phyloP scores from a whole-genome alignment of 352 stramenopile species.

The Phytophthora brassicae region DNA sequence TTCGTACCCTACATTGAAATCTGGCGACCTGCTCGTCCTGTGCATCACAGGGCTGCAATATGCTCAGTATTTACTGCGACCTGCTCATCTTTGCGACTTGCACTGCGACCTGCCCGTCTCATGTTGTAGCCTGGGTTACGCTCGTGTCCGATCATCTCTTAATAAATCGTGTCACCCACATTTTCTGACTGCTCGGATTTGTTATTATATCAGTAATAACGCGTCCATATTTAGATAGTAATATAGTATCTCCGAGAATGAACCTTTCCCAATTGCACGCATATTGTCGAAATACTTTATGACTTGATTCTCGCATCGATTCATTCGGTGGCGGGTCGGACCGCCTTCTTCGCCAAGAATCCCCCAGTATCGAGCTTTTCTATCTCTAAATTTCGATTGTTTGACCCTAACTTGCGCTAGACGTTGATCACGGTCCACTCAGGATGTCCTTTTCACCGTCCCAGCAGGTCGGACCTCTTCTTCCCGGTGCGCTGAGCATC shows the following conservation, averaged over 20 bases:
- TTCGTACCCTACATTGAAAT: too few species aligned
- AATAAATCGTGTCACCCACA: background rate
- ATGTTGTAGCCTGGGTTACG: too few species aligned
- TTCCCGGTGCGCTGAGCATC: background rate
- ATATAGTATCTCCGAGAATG: background rate
- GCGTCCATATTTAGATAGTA: background rate
- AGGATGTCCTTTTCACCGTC: background rate
- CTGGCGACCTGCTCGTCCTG: too few species aligned
- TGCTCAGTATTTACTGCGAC: too few species aligned
- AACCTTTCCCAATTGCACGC: background rate
- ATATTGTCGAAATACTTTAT: background rate
- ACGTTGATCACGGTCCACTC: background rate
- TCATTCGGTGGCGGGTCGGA: background rate
- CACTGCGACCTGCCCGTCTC: too few species aligned
- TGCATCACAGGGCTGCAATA: too few species aligned
- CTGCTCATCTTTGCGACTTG: too few species aligned
- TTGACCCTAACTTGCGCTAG: background rate
- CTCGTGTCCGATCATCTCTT: background rate
- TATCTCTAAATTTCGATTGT: background rate
- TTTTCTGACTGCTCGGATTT: background rate
- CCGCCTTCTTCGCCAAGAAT: background rate
- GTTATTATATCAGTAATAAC: background rate
- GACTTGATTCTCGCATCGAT: background rate
- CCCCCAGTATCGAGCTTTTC: background rate
- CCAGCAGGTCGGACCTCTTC: background rate